phyloP scores from a whole-genome alignment of 1,139 yeast species.

The Yamadazyma trypodendri region DNA sequence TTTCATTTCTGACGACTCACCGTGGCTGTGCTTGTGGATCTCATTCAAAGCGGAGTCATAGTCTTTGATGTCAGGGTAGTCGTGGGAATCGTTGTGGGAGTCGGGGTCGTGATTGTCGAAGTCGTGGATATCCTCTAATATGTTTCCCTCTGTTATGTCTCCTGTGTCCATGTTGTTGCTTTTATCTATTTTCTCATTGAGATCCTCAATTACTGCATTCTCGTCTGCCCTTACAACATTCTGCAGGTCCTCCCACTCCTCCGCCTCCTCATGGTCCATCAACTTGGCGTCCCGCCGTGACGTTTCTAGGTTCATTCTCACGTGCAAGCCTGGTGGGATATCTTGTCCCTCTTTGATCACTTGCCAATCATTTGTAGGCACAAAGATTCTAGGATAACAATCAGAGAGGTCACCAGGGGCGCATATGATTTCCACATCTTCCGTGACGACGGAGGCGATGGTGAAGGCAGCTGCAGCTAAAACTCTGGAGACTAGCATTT shows the following conservation, averaged over 20 bases:
- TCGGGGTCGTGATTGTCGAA: too few species aligned
- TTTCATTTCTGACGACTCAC: conserved; percentile 5
- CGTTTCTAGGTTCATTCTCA: conserved; percentile 67
- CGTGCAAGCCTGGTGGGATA: conserved; percentile 77
- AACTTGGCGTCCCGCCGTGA: conserved; percentile 67
- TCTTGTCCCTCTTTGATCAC: conserved; percentile 63
- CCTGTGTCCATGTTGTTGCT: too few species aligned
- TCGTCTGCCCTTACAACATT: too few species aligned
- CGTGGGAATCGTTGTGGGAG: too few species aligned
- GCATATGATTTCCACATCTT: conserved; percentile 36
- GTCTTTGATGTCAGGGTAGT: conserved; percentile 17
- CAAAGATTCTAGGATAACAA: conserved; percentile 66
- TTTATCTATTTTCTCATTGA: background rate
- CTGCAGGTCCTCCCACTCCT: too few species aligned
- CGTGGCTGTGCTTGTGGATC: conserved; percentile 17
- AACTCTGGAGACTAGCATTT: conserved; percentile 2
- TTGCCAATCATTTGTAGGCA: conserved; percentile 69
- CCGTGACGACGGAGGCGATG: background rate
- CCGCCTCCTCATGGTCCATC: conserved; percentile 26
- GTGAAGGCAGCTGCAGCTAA: background rate
- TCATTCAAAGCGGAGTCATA: conserved; percentile 31
- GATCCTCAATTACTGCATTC: background rate
- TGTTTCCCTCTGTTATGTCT: too few species aligned
- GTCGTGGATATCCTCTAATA: too few species aligned
- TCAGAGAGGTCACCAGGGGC: conserved; percentile 43